Evolutionary conservation across 257 asterid genomes (phyloP), one percentile per base, ranked within the genome.

Genomic region (Cruciata laevipes): DNA sequence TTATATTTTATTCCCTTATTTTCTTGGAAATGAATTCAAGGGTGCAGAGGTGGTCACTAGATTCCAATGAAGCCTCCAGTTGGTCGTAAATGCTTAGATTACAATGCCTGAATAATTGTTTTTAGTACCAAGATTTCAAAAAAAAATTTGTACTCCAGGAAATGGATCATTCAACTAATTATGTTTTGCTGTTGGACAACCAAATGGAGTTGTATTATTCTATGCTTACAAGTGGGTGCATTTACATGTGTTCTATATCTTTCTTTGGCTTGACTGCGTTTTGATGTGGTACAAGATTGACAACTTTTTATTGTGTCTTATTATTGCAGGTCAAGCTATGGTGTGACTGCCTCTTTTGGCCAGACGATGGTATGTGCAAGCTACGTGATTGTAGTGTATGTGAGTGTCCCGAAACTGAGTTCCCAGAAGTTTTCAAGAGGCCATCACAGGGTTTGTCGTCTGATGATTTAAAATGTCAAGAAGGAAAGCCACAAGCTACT

Each of bases 321-420:
- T 23, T 77, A 20, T 40, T 73, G 67, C 90, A 91, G 98, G 96
- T 84, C 57, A 91, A 91, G 75, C 79, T 91, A 77, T 91, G 96
- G 98, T 91, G 98, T 76, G 98, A 91, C 78, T 91, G 98, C 86
- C 98, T 95, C 24, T 91, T 91, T 69, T 91, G 98, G 98, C 98
- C 95, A 0, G 96, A 91, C 74, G 98, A 91, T 79, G 98, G 96
- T 58, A 91, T 91, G 98, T 91, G 98, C 85, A 85, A 82, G 78
- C 71, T 91, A 71, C 92, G 98, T 56, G 98, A 91, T 76, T 91
- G 98, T 71, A 91, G 98, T 71, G 95, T 91, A 66, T 91, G 98
- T 44, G 98, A 91, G 75, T 91, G 98, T 73, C 95, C 98, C 51
- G 95, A 89, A 74, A 79, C 67, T 75, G 98, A 91, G 76, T 91